Evolutionary conservation across 805 yeast species (phyloP).

Genomic region (Candida suzukii): DNA sequence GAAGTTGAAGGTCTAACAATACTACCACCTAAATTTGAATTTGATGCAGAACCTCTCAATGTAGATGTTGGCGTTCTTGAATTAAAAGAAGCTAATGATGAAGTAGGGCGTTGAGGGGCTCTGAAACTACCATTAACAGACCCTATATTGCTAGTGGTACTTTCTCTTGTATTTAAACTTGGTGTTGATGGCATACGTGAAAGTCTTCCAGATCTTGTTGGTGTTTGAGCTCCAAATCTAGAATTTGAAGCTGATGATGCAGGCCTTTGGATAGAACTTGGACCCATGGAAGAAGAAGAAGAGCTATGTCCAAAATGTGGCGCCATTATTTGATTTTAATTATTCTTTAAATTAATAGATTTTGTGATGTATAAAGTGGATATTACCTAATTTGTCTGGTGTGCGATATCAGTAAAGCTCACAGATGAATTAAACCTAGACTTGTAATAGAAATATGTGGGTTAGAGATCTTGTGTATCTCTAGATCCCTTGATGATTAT

Average conservation of each 20-base stretch:
- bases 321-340: not conserved
- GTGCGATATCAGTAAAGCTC: no score
- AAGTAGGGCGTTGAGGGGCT: constrained; percentile 8
- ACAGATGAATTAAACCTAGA: no score
- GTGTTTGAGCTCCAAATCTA: constrained; percentile 9
- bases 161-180: not conserved
- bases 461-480: no score
- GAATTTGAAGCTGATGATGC: constrained; percentile 3
- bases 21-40: no score
- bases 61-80: constrained; percentile 10
- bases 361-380: not conserved
- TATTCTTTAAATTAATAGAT: not conserved
- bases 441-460: no score
- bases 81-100: constrained; percentile 8
- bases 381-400: no score
- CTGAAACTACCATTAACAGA: not conserved
- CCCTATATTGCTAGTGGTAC: constrained; percentile 5
- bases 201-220: constrained; percentile 6
- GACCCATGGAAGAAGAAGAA: not conserved
- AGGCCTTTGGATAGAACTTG: not conserved
- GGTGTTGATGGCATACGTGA: not conserved
- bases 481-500: no score
- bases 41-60: constrained; percentile 10
- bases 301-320: constrained; percentile 1
- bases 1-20: constrained; percentile 5